Base-by-base conservation (phyloP, 1,284 basidiomycete genomes). In the Tausonia pullulans region DNA sequence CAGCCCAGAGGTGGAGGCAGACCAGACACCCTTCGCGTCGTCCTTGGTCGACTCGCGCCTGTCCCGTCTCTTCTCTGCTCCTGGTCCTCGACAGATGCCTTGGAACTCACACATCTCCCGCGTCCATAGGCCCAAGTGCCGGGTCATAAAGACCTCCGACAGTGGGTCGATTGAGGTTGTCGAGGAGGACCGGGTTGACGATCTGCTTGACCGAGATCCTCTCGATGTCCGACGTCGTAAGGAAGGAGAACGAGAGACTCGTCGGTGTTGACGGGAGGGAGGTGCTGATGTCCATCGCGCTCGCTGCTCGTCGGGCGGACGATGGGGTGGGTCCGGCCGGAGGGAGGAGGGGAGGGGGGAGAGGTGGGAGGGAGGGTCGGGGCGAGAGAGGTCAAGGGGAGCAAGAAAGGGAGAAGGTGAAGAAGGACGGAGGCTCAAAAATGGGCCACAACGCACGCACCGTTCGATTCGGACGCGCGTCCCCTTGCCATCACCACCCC, bases 201-300 rank as follows among this genome's bases (percentile, higher is more conserved):
- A 98, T 88, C 79, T 97, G 90, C 79, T 95, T 94, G 72, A 98
- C 95, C 16, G 93, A 97, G 74, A 98, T 93, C 67, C 87, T 83
- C 61, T 88, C 84, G 70, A 98, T 82, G 76, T 99, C 95, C 70
- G 90, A 84, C n/a, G 90, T 80, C 13, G 89, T 85, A 65, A 99
- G 85, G 77, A 96, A 96, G 3, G 93, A 94, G 78, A 99, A 98
- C 40, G 94, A 95, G 63, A 98, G 79, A 69, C 87, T 87, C 65
- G 84, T 79, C 70, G 96, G 87, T 63, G 86, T 85, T 4, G 91
- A 88, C 13, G 90, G 86, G 64, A 98, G 79, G 39, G 95, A 87
- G 72, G 90, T 84, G 7, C 93, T 83, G 76, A 96, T 90, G 77
- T 99, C 95, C 95, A 98, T 98, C 67, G 5, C 67, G 13, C 27